Percentiles rank a stretch among this genome's conserved stretches.
Evolutionary conservation across 495 filamentous ascomycete genomes (phyloP).

Genomic region (Bathelium albidoporum): DNA sequence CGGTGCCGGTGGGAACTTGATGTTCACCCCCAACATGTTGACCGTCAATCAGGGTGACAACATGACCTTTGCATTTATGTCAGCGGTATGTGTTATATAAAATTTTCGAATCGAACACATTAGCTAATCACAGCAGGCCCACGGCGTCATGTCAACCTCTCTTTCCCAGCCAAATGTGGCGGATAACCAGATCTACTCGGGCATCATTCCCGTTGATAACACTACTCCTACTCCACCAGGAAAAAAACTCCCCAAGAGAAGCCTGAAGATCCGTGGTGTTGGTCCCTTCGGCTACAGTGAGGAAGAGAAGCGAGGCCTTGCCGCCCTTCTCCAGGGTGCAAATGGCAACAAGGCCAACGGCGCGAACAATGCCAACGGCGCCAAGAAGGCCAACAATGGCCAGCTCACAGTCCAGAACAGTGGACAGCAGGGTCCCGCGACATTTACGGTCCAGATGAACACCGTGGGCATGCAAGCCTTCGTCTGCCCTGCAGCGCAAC

Average conservation of each 20-base stretch:
- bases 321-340: constrained; percentile 1
- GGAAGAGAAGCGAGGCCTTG: constrained; percentile 4
- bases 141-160: constrained; percentile 4
- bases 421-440: constrained; percentile 1
- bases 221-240: constrained; percentile 2
- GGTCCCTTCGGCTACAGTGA: neutral
- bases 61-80: constrained; percentile 1
- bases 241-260: constrained; percentile 2
- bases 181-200: constrained; percentile 1
- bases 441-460: constrained; percentile 4
- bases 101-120: neutral
- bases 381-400: constrained; percentile 4
- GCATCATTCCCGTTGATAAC: constrained; percentile 3
- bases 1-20: constrained; percentile 1
- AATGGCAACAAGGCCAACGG: constrained; percentile 2
- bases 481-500: constrained; percentile 3
- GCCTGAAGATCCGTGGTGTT: neutral
- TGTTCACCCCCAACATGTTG: constrained; percentile 2
- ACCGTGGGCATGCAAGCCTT: constrained; percentile 4
- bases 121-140: constrained; percentile 4
- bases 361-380: neutral
- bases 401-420: constrained; percentile 3
- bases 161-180: constrained; percentile 2
- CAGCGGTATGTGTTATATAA: constrained; percentile 1
- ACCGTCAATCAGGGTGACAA: neutral